phyloP scores from a whole-genome alignment of 2,329 filamentous ascomycete species.

The Colletotrichum tamarilloi region DNA sequence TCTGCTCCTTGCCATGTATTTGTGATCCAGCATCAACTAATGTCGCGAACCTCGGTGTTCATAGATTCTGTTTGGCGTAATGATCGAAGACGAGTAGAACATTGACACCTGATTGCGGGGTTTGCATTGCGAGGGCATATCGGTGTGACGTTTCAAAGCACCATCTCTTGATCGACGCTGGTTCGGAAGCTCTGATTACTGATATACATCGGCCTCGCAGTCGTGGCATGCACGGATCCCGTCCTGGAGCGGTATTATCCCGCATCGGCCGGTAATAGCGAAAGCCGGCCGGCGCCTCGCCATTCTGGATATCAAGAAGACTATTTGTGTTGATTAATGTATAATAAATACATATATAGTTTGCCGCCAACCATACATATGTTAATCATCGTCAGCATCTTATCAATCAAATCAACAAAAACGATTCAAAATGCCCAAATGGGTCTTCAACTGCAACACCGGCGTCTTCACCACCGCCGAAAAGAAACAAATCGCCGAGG shows the following conservation, averaged over 20 bases:
- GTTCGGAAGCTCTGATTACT: not conserved
- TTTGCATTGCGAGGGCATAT: not conserved
- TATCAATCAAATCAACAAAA: too few relatives aligned
- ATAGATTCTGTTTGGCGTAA: not conserved
- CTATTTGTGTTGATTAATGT: not conserved
- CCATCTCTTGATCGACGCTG: not conserved
- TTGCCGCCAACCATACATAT: too few relatives aligned
- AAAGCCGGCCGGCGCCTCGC: too few relatives aligned
- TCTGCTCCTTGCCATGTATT: not conserved
- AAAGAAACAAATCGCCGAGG: conserved; percentile 16
- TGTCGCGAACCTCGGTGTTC: not conserved
- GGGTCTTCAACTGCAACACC: conserved; percentile 13
- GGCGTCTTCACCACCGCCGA: conserved; percentile 7
- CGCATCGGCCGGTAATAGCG: too few relatives aligned
- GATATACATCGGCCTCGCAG: not conserved
- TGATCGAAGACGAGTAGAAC: not conserved
- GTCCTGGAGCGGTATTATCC: too few relatives aligned
- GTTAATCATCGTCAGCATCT: too few relatives aligned
- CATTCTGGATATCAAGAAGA: not conserved
- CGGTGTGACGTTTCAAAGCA: not conserved
- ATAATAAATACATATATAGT: too few relatives aligned
- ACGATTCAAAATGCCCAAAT: conserved; percentile 8
- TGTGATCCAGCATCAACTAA: not conserved
- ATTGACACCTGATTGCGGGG: not conserved
- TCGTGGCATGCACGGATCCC: not conserved